A percentile compares a stretch with the other conserved stretches of the same genome.
These are phyloP conservation scores for Dittrichia graveolens DNA, from an alignment of 129 eudicot species.

Conservation along the genomic window DNA sequence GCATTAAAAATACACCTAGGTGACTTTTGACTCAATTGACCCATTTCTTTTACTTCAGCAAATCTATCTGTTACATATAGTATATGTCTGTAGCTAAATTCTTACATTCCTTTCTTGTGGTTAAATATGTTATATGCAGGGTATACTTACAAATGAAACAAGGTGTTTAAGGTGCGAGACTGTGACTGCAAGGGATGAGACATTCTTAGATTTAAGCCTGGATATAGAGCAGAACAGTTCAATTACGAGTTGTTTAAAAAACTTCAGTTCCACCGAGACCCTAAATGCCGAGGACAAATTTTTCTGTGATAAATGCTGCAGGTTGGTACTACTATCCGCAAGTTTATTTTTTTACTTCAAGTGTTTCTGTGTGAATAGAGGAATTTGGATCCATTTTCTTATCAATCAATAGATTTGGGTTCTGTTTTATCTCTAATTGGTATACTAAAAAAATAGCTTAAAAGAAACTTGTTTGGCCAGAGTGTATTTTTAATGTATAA, in stretches of 20 bases:
- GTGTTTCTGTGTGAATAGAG: too few relatives aligned
- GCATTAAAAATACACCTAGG: not conserved
- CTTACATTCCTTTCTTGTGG: not conserved
- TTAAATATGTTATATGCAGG: slow-evolving; percentile 46
- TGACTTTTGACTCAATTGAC: not conserved
- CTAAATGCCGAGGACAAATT: slow-evolving; percentile 80
- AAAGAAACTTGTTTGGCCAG: too few relatives aligned
- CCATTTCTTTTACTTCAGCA: not conserved
- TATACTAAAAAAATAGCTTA: too few relatives aligned
- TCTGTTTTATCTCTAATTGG: too few relatives aligned
- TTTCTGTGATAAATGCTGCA: slow-evolving; percentile 41
- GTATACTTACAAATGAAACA: slow-evolving; percentile 88
- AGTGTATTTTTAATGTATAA: too few relatives aligned
- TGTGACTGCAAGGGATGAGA: slow-evolving; percentile 90
- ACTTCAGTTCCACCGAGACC: slow-evolving; percentile 93
- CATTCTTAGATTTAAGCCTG: slow-evolving; percentile 84
- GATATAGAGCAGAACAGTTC: slow-evolving; percentile 46
- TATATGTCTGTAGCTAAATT: slow-evolving; percentile 4
- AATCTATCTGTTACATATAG: too few relatives aligned
- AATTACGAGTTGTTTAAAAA: slow-evolving; percentile 87
- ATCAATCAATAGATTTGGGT: too few relatives aligned
- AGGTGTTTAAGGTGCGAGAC: slow-evolving; percentile 91
- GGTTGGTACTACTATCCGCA: slow-evolving; percentile 42
- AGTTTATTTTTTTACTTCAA: not conserved
- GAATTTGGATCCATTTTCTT: too few relatives aligned